phyloP scores from a whole-genome alignment of 2,329 filamentous ascomycete genomes.

The Calonectria crousiana region DNA sequence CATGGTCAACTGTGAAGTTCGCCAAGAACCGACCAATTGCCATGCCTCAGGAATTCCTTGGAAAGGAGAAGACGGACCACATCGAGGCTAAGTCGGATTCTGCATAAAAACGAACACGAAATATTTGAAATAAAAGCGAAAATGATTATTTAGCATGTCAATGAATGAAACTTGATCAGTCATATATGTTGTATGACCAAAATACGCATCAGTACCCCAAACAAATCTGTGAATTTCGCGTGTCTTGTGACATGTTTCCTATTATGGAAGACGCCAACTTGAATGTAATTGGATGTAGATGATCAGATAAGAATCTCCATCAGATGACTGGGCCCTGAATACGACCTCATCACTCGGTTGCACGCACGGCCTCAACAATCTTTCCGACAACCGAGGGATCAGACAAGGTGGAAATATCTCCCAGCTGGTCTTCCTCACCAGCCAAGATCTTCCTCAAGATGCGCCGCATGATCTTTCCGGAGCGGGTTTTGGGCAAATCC shows the following conservation, averaged over 20 bases:
- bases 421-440: conserved; percentile 92
- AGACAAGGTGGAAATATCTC: conserved; percentile 88
- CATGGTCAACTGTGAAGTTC: conserved; percentile 51
- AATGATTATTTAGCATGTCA: conserved; percentile 6
- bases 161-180: not conserved
- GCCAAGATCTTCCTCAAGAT: conserved; percentile 94
- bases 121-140: not conserved
- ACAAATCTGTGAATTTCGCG: not conserved
- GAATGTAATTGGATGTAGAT: not conserved
- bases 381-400: conserved; percentile 87
- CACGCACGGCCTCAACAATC: conserved; percentile 72
- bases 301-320: not conserved
- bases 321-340: too few species aligned
- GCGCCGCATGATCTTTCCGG: conserved; percentile 96
- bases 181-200: not conserved
- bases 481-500: conserved; percentile 93
- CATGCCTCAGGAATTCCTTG: conserved; percentile 46
- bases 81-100: conserved; percentile 24
- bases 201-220: not conserved
- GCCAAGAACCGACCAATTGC: conserved; percentile 50
- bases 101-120: not conserved
- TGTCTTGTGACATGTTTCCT: not conserved
- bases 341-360: not conserved
- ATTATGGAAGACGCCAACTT: not conserved
- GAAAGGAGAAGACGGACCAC: conserved; percentile 43